A percentile compares a stretch with the other conserved stretches of the same genome.
Conservation (phyloP, 2,329 filamentous ascomycete species). For the Ambrosiella xylebori region DNA sequence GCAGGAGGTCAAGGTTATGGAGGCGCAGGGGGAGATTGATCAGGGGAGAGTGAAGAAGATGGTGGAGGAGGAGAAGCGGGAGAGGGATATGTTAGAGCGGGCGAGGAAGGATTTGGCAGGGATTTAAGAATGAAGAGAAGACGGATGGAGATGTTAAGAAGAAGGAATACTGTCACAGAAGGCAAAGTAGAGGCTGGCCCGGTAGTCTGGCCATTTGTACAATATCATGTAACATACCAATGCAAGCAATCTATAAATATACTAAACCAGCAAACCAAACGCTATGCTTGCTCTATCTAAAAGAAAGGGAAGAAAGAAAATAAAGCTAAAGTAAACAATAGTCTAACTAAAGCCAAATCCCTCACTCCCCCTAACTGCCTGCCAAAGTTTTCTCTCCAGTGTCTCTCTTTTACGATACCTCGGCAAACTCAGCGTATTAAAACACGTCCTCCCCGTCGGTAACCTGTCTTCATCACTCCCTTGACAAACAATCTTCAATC, state of each 20-base stretch:
- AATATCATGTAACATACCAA: slow-evolving; percentile 5
- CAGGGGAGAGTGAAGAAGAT: slow-evolving; percentile 5
- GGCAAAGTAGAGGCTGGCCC: background rate
- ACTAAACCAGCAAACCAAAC: background rate
- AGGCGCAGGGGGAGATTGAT: slow-evolving; percentile 2
- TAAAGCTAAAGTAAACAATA: background rate
- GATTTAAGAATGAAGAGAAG: slow-evolving; percentile 29
- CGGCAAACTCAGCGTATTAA: slow-evolving; percentile 68
- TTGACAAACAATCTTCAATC: slow-evolving; percentile 58
- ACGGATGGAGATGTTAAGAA: background rate
- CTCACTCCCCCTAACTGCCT: slow-evolving; percentile 75
- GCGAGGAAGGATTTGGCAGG: slow-evolving; percentile 9
- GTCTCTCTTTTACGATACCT: slow-evolving; percentile 49
- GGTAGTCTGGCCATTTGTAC: slow-evolving; percentile 20
- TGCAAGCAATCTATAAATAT: background rate
- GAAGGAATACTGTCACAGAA: background rate
- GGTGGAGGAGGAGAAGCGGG: slow-evolving; percentile 9
- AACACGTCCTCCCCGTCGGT: slow-evolving; percentile 78
- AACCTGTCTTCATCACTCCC: slow-evolving; percentile 59
- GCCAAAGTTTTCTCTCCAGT: slow-evolving; percentile 60
- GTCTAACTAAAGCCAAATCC: slow-evolving; percentile 72
- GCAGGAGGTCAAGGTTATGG: slow-evolving; percentile 1
- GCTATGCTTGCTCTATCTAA: background rate
- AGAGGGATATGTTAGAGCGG: slow-evolving; percentile 11
- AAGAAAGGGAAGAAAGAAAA: background rate